Conservation (phyloP, 2,329 filamentous ascomycete genomes). For the Xylaria digitata region DNA sequence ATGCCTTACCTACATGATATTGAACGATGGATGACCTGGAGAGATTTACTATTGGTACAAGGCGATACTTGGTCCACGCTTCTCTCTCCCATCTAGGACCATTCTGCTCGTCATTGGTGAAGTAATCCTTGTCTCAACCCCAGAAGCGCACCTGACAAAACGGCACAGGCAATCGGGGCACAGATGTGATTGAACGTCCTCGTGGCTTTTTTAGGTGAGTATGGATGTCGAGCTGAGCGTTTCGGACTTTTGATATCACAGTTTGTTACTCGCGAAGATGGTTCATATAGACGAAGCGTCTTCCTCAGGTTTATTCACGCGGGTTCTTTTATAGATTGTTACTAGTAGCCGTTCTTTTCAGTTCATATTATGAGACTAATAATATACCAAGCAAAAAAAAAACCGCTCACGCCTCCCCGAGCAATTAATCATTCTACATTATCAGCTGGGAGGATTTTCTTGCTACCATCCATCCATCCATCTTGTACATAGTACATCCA, state of each 20-base stretch:
- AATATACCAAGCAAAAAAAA: neutral
- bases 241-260: neutral
- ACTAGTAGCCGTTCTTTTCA: neutral
- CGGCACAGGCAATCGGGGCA: conserved; percentile 34
- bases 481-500: neutral
- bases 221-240: neutral
- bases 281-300: neutral
- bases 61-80: conserved; percentile 35
- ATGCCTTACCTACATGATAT: conserved; percentile 21
- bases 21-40: conserved; percentile 37
- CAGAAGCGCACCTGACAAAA: conserved; percentile 42
- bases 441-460: conserved; percentile 11
- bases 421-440: neutral
- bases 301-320: neutral
- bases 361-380: neutral
- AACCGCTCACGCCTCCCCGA: neutral
- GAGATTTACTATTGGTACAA: conserved; percentile 46
- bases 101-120: conserved; percentile 40
- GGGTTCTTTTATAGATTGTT: neutral
- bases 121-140: conserved; percentile 41
- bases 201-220: conserved; percentile 1
- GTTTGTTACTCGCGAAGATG: neutral
- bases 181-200: conserved; percentile 14
- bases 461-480: neutral
- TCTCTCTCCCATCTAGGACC: conserved; percentile 39